These are phyloP conservation scores for Elymus sibiricus DNA, from an alignment of 176 grass and related monocot species.

Conservation along the genomic window DNA sequence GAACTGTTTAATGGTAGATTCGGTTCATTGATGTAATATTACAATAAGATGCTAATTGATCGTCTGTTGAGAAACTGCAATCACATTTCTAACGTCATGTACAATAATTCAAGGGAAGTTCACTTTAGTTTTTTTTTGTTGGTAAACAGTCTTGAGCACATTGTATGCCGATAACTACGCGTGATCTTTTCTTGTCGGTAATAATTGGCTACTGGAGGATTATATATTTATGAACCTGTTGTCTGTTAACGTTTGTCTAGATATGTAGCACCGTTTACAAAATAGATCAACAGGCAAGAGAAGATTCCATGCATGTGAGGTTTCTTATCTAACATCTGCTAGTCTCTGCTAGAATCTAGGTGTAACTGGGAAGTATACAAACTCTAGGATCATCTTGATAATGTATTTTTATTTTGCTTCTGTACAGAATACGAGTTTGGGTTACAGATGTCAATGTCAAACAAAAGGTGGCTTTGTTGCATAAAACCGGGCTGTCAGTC, in stretches of 20 bases:
- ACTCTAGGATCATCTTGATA: conserved; percentile 8
- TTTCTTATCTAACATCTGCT: conserved; percentile 19
- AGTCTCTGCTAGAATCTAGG: conserved; percentile 21
- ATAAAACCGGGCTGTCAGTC: conserved; percentile 26
- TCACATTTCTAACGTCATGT: neutral
- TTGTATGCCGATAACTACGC: conserved; percentile 20
- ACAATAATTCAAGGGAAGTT: conserved; percentile 6
- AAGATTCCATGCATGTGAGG: conserved; percentile 45
- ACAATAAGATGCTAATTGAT: neutral
- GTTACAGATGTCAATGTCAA: conserved; percentile 41
- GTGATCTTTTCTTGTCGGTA: conserved; percentile 19
- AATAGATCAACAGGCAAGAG: conserved; percentile 15
- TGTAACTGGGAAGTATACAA: conserved; percentile 16
- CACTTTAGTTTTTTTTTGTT: neutral
- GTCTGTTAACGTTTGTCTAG: conserved; percentile 2
- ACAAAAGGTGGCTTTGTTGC: conserved; percentile 31
- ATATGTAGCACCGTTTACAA: conserved; percentile 16
- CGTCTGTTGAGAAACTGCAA: conserved; percentile 9
- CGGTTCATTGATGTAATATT: neutral
- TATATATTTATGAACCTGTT: conserved; percentile 10
- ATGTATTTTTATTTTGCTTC: conserved; percentile 17
- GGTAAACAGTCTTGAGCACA: conserved; percentile 22
- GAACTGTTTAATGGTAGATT: conserved; percentile 12
- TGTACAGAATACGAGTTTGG: conserved; percentile 15
- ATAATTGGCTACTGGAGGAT: conserved; percentile 9